Conservation (phyloP, 2,329 filamentous ascomycete genomes). For the Xylaria arbuscula region DNA sequence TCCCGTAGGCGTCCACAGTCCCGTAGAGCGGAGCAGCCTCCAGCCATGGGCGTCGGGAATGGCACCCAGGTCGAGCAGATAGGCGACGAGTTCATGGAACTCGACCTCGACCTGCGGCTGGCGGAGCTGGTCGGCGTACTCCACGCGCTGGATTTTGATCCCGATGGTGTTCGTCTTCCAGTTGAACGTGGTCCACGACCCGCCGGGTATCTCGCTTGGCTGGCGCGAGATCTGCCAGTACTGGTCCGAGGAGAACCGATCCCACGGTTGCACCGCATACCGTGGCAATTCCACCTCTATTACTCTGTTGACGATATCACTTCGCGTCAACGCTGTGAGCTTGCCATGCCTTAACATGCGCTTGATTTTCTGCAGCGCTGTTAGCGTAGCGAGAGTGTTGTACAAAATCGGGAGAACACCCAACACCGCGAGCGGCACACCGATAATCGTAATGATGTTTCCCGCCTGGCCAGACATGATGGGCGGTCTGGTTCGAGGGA, state of each 20-base stretch:
- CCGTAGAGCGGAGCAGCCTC: conserved; percentile 66
- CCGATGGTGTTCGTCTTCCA: conserved; percentile 73
- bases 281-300: conserved; percentile 74
- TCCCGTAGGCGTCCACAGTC: conserved; percentile 70
- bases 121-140: conserved; percentile 68
- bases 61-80: conserved; percentile 72
- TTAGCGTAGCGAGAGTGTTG: conserved; percentile 70
- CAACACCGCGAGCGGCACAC: conserved; percentile 68
- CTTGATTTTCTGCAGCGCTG: conserved; percentile 69
- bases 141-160: conserved; percentile 69
- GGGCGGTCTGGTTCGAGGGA: conserved; percentile 10
- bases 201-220: conserved; percentile 67
- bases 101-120: conserved; percentile 64
- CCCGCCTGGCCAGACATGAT: conserved; percentile 46
- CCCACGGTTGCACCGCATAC: conserved; percentile 70
- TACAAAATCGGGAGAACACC: conserved; percentile 74
- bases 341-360: conserved; percentile 66
- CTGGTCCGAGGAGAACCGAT: conserved; percentile 64
- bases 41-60: conserved; percentile 69
- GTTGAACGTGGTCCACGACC: conserved; percentile 73
- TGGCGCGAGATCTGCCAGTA: conserved; percentile 69
- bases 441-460: conserved; percentile 67
- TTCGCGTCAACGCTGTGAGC: conserved; percentile 69
- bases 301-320: conserved; percentile 72
- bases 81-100: conserved; percentile 70